Base-by-base conservation (phyloP, 2,329 filamentous ascomycete genomes). In the Fusarium subtropicale region DNA sequence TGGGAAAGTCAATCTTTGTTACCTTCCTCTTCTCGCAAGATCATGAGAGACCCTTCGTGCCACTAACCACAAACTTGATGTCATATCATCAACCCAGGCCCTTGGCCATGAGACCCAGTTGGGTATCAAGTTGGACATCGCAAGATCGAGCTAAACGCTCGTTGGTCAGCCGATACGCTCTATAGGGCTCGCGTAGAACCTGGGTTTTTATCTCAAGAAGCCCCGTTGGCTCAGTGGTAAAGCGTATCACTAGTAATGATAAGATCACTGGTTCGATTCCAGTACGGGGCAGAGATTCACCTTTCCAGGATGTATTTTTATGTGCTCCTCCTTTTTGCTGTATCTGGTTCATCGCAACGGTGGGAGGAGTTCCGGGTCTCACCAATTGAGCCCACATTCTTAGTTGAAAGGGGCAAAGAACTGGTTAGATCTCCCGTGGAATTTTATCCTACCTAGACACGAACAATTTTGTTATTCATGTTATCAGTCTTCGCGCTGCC, bases 1-100 rank as follows among this genome's bases (percentile, higher is more conserved):
- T 31, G 16, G 9, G 33, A 47, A 18, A 22, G 36, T 11, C 13
- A 24, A 28, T 36, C 13, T 53, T 44, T 65, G 26, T 20, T 48
- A 60, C 60, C 60, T 54, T 60, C 60, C 60, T 64, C 24, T 64
- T 64, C 47, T 51, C 33, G 48, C 9, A n/a, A 41, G 31, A 13
- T 41, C 18, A 15, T 18, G 11, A 12, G 18, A 26, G 15, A 15
- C 20, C 2, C 6, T 26, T 22, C 30, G 31, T 30, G 12, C n/a
- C 41, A 41, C 26, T 24, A n/a, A 12, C 20, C 15, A 36, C 13
- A 7, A 24, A 11, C 4, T 18, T 36, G 33, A 42, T 15, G 28
- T 15, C 16, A 20, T 18, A 7, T 12, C 34, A 24, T 34, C 10
- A 24, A n/a, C 18, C 13, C 24, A 47, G 20, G 13, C 11, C 12